Conservation (phyloP, 2,329 filamentous ascomycete species). For the Ascochyta viciae-villosae region DNA sequence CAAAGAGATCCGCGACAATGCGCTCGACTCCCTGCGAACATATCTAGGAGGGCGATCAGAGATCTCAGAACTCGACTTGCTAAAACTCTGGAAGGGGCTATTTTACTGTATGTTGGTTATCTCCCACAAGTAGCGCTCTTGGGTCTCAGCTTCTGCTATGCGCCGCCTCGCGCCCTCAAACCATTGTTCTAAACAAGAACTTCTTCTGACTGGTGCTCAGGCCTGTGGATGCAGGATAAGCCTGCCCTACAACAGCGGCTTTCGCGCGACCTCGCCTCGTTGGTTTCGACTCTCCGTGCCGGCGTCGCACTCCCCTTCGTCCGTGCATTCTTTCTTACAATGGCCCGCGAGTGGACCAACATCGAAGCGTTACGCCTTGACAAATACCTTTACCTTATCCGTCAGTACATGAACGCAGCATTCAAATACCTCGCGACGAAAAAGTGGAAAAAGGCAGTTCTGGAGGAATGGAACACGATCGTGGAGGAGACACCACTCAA, state of each 20-base stretch:
- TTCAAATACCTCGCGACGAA: conserved; percentile 60
- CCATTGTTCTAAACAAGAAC: not conserved
- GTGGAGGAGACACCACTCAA: conserved; percentile 57
- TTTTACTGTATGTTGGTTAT: conserved; percentile 71
- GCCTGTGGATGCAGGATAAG: conserved; percentile 92
- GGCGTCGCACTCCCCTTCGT: conserved; percentile 53
- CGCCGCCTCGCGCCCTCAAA: not conserved
- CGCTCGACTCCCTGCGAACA: conserved; percentile 76
- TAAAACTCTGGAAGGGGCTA: conserved; percentile 94
- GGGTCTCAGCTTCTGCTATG: not conserved
- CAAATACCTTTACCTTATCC: conserved; percentile 87
- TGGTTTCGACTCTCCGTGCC: conserved; percentile 67
- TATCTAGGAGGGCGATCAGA: conserved; percentile 72
- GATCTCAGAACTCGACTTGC: conserved; percentile 72
- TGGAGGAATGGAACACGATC: conserved; percentile 57
- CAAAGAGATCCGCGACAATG: conserved; percentile 76
- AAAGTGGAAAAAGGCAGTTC: conserved; percentile 48
- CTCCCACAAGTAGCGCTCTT: not conserved
- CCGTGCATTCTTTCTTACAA: conserved; percentile 60
- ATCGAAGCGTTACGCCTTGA: conserved; percentile 71
- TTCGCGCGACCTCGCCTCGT: conserved; percentile 75
- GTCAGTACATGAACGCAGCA: conserved; percentile 77
- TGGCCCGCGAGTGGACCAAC: conserved; percentile 58
- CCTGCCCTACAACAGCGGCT: conserved; percentile 86
- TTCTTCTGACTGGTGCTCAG: conserved; percentile 45